Evolutionary conservation across 768 basidiomycete species (phyloP).

Genomic region (Tylopilus cervinicoccineus): DNA sequence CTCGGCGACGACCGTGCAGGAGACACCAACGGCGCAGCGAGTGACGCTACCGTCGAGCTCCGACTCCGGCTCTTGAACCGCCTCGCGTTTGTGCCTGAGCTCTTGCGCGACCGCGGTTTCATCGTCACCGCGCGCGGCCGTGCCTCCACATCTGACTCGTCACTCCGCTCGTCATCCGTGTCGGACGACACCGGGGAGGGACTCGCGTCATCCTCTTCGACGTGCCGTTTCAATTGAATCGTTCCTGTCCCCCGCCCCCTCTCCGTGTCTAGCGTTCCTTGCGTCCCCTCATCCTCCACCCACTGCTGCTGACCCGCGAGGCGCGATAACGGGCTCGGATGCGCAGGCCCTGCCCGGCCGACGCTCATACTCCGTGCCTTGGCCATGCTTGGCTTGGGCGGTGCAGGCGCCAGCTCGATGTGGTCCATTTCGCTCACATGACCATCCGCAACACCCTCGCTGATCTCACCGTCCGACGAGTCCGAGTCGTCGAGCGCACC

Average conservation of each 20-base stretch:
- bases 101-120: constrained; percentile 29
- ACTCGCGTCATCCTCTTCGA: constrained; percentile 50
- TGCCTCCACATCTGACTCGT: constrained; percentile 18
- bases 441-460: constrained; percentile 18
- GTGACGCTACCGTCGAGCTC: constrained; percentile 64
- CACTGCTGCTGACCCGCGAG: constrained; percentile 51
- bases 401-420: constrained; percentile 24
- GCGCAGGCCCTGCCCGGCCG: constrained; percentile 29
- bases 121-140: not conserved
- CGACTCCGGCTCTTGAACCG: constrained; percentile 45
- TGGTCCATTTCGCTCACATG: constrained; percentile 32
- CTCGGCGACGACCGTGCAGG: constrained; percentile 14
- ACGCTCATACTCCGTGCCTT: constrained; percentile 36
- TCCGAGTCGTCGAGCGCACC: constrained; percentile 78
- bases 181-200: constrained; percentile 61
- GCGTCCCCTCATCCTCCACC: constrained; percentile 48
- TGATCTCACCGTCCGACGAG: constrained; percentile 40
- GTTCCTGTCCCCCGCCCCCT: not conserved
- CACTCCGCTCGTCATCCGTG: constrained; percentile 48
- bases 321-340: constrained; percentile 66
- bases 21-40: constrained; percentile 30
- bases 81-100: constrained; percentile 17
- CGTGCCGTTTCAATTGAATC: constrained; percentile 12
- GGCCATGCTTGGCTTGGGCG: constrained; percentile 24
- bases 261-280: too few relatives aligned